Evolutionary conservation across 2,329 filamentous ascomycete species (phyloP), one percentile per base, ranked within the genome.

Genomic region (Aureobasidium musti): DNA sequence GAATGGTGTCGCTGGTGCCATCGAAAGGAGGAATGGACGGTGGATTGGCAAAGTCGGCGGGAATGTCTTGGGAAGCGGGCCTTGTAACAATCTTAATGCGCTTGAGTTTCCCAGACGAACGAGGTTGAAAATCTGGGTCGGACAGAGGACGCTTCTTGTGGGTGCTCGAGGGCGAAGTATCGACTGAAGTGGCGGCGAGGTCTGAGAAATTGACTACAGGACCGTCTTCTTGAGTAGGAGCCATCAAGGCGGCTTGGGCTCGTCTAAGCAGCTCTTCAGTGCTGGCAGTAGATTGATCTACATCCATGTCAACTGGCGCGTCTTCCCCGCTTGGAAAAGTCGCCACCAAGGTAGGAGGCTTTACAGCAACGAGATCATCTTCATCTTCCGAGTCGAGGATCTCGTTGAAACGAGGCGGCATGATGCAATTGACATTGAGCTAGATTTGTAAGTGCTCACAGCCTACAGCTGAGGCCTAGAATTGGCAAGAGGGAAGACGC

Each of bases 371-470:
- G 21, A 60, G 33, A 21, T 66, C 64, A 30, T 66, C 64, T 41
- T 66, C 64, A 35, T 66, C 64, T 23, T 66, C 64, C 53, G 64
- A 66, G 64, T 66, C 64, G 63, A 54, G 52, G 11, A 65, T 56
- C 53, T 66, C 53, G 17, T 19, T 52, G 43, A 10, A 23, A 11
- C 23, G 30, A 30, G 43, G 64, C 52, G 64, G 30, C 64, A 60
- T 60, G 30, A 30, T 64, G 49, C 43, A 53, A 33, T 53, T 14
- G 28, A 33, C 49, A 53, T 53, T 43, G 33, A 54, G 26, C 35
- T n/a, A 28, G 39, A 35, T 14, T 14, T 47, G 28, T 37, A n/a
- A 35, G 28, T 23, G 41, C 41, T 35, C 26, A 23, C 23, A 39
- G 26, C 26, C 30, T 14, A 21, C 57, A 41, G 35, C 47, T 39